Evolutionary conservation across 139 green algal species (phyloP), one percentile per base, ranked within the genome.

Genomic region (Raphidocelis subcapitata): DNA sequence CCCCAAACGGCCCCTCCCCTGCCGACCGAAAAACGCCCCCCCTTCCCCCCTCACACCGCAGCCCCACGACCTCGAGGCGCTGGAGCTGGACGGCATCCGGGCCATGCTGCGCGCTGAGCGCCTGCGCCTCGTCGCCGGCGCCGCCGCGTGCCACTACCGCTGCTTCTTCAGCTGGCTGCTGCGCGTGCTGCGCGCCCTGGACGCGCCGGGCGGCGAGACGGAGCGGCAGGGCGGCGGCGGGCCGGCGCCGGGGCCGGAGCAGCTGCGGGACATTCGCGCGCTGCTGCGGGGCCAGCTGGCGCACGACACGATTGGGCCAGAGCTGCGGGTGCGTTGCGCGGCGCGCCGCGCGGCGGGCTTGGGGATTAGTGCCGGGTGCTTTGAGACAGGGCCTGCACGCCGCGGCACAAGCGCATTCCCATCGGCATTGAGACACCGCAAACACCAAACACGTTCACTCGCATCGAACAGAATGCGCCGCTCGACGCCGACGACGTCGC

Each of bases 111-210:
- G 77, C 1, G 66, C 55, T 0, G 88, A 94, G 79, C 66, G 70
- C 37, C 59, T 92, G 36, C 74, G 85, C 41, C 65, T 76, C 26
- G 36, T 41, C 14, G 32, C 89, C 21, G 76, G 73, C 0, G 31
- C 36, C 0, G 61, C 79, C 15, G 82, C 73, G 1, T 66, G 56
- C 1, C 76, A 88, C 60, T 89, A 90, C 70, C 82, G 88, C 55
- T 72, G 67, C 28, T 83, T 94, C 64, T 93, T 89, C 71, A 79
- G 74, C 12, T 94, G 87, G 85, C 82, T 94, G 69, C 79, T 91
- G 32, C 83, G 67, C 23, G 65, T 69, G 28, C 44, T 81, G 57
- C 73, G 84, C 31, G 67, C 76, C 51, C 63, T 87, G 32, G 74
- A 83, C 24, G 76, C 67, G 0, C 77, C 82, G 26, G 75, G 57